Conservation (phyloP, 2,329 filamentous ascomycete genomes). For the Curvularia hawaiiensis region DNA sequence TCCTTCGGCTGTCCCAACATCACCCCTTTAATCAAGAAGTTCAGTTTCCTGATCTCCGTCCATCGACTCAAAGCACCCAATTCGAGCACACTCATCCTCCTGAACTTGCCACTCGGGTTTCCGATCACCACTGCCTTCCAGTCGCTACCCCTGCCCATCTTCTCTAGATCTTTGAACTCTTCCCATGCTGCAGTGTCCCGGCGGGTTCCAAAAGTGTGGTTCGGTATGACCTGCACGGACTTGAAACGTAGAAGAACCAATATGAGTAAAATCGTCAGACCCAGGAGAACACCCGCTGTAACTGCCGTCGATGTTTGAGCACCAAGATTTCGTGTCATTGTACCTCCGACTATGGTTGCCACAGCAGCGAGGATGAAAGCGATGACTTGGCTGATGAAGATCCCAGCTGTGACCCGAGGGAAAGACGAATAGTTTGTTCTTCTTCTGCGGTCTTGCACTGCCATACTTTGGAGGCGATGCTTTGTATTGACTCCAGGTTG, state of each 20-base stretch:
- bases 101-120: slow-evolving; percentile 70
- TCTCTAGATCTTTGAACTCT: slow-evolving; percentile 47
- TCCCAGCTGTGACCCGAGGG: slow-evolving; percentile 72
- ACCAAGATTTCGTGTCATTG: slow-evolving; percentile 67
- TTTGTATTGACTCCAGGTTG: slow-evolving; percentile 69
- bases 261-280: slow-evolving; percentile 68
- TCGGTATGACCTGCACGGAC: slow-evolving; percentile 71
- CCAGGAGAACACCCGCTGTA: slow-evolving; percentile 69
- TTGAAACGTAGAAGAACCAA: slow-evolving; percentile 68
- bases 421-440: slow-evolving; percentile 77
- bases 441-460: slow-evolving; percentile 51
- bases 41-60: slow-evolving; percentile 68
- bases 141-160: slow-evolving; percentile 52
- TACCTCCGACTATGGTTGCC: slow-evolving; percentile 71
- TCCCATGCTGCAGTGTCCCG: slow-evolving; percentile 40
- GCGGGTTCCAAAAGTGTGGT: slow-evolving; percentile 54
- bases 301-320: slow-evolving; percentile 71
- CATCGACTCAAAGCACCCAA: slow-evolving; percentile 70
- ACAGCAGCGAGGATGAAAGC: slow-evolving; percentile 72
- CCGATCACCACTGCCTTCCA: slow-evolving; percentile 75
- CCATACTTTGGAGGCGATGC: slow-evolving; percentile 54
- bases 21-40: slow-evolving; percentile 43
- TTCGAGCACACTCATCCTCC: slow-evolving; percentile 74
- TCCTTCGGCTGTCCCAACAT: slow-evolving; percentile 24
- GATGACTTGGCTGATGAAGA: slow-evolving; percentile 71